phyloP scores from a whole-genome alignment of 1,284 basidiomycete genomes.

The Leccinum pachyderme region DNA sequence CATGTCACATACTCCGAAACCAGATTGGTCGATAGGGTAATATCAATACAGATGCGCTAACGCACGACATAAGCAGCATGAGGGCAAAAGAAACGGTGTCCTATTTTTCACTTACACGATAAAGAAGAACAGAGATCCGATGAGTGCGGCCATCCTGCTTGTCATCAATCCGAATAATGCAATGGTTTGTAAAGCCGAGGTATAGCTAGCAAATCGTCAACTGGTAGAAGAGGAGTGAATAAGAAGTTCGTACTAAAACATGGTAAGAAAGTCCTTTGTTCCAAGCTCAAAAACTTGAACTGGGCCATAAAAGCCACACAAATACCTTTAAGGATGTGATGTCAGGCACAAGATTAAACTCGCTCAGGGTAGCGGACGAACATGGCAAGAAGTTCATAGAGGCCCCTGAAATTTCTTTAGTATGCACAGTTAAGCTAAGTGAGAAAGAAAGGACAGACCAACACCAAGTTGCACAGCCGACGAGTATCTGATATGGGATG shows the following conservation, averaged over 20 bases:
- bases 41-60: slow-evolving; percentile 51
- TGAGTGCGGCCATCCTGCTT: slow-evolving; percentile 62
- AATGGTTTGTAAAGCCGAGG: slow-evolving; percentile 69
- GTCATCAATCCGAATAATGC: slow-evolving; percentile 75
- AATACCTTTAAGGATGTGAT: slow-evolving; percentile 38
- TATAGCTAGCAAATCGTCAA: slow-evolving; percentile 35
- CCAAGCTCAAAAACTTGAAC: slow-evolving; percentile 38
- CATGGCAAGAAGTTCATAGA: slow-evolving; percentile 59
- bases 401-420: slow-evolving; percentile 35
- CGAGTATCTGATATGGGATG: slow-evolving; percentile 56
- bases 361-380: slow-evolving; percentile 29
- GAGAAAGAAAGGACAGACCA: slow-evolving; percentile 40
- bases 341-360: slow-evolving; percentile 9
- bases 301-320: slow-evolving; percentile 53
- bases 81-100: not conserved
- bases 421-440: slow-evolving; percentile 5
- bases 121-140: slow-evolving; percentile 59
- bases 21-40: slow-evolving; percentile 52
- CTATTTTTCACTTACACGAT: slow-evolving; percentile 46
- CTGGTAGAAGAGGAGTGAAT: not conserved
- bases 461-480: slow-evolving; percentile 55
- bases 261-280: slow-evolving; percentile 56
- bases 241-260: slow-evolving; percentile 59
- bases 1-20: slow-evolving; percentile 49
- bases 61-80: not conserved